Conservation (phyloP, 2,329 filamentous ascomycete species). For the Reticulascus tulasneorum region DNA sequence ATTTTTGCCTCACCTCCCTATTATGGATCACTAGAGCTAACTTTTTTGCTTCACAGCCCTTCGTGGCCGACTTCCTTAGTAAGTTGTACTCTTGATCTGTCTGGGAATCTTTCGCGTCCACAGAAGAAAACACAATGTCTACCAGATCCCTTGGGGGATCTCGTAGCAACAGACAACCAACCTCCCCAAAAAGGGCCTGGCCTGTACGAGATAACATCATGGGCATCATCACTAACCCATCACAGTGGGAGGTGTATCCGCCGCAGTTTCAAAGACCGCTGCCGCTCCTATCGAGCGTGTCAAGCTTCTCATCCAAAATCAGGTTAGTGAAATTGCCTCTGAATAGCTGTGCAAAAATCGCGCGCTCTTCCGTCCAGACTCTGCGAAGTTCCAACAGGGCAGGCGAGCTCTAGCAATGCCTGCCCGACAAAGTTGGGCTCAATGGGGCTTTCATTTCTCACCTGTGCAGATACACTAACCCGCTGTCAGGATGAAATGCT, state of each 20-base stretch:
- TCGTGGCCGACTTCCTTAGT: conserved; percentile 99
- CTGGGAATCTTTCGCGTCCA: not conserved
- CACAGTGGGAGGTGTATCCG: conserved; percentile 98
- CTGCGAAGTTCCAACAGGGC: too few relatives aligned
- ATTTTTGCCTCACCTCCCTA: conserved; percentile 2
- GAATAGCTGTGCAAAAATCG: too few relatives aligned
- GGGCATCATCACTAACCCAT: conserved; percentile 15
- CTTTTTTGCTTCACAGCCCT: conserved; percentile 60
- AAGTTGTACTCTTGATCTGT: conserved; percentile 48
- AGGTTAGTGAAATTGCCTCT: conserved; percentile 80
- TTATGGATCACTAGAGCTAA: conserved; percentile 27
- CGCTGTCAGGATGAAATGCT: conserved; percentile 92
- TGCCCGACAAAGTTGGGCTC: too few relatives aligned
- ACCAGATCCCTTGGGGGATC: too few relatives aligned
- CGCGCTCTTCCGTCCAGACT: too few relatives aligned
- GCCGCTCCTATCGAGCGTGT: conserved; percentile 99
- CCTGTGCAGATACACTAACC: too few relatives aligned
- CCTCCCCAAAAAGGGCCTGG: not conserved
- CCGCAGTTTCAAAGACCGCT: conserved; percentile 99
- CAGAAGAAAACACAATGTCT: too few relatives aligned
- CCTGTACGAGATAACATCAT: not conserved
- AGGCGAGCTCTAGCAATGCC: too few relatives aligned
- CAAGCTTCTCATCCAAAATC: conserved; percentile 99
- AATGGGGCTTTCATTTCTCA: too few relatives aligned
- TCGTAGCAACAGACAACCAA: too few relatives aligned